These are phyloP conservation scores for Achlya hypogyna DNA, from an alignment of 352 stramenopile species.

Conservation along the genomic window DNA sequence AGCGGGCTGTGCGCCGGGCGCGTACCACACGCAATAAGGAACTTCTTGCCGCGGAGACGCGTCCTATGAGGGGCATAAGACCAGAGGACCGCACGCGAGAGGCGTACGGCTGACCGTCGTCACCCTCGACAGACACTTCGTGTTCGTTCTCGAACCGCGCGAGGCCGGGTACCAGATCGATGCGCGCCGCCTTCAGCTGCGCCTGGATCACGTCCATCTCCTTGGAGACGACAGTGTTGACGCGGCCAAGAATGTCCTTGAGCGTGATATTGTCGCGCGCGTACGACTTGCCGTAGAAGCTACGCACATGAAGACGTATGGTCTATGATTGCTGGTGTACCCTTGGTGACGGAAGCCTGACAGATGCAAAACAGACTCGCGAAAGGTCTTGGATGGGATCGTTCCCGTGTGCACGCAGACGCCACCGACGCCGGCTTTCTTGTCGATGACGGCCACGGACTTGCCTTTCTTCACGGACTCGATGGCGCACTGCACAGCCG, in stretches of 20 bases:
- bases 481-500: slow-evolving; percentile 78
- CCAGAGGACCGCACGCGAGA: background rate
- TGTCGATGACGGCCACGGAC: slow-evolving; percentile 71
- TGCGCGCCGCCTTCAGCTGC: slow-evolving; percentile 63
- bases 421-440: slow-evolving; percentile 43
- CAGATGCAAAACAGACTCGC: slow-evolving; percentile 83
- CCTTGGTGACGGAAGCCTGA: slow-evolving; percentile 85
- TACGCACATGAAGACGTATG: background rate
- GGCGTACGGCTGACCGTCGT: slow-evolving; percentile 22
- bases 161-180: slow-evolving; percentile 62
- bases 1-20: slow-evolving; percentile 62
- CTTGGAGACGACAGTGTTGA: slow-evolving; percentile 65
- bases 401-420: slow-evolving; percentile 72
- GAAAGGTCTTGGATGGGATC: slow-evolving; percentile 86
- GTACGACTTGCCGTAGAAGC: slow-evolving; percentile 80
- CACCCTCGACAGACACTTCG: slow-evolving; percentile 59
- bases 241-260: slow-evolving; percentile 71
- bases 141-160: slow-evolving; percentile 65
- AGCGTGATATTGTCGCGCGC: slow-evolving; percentile 77
- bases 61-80: slow-evolving; percentile 10
- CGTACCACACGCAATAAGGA: slow-evolving; percentile 80
- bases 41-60: slow-evolving; percentile 58
- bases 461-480: slow-evolving; percentile 79
- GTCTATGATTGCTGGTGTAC: slow-evolving; percentile 3
- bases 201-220: slow-evolving; percentile 76